Evolutionary conservation across 108 stramenopile genomes (phyloP).

Genomic region (Stephanodiscus minutulus): DNA sequence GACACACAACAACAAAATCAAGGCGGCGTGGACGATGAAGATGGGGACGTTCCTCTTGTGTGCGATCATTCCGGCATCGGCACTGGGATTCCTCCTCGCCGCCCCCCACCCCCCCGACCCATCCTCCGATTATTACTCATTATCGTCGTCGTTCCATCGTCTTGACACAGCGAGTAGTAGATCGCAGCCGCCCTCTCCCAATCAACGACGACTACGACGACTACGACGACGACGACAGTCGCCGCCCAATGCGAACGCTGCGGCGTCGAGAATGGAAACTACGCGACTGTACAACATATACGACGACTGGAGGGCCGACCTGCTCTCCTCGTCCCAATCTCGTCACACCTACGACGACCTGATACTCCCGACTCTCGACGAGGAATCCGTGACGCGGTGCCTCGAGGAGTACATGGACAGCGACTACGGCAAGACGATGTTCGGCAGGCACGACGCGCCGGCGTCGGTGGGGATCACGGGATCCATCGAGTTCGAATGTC

Average conservation of each 20-base stretch:
- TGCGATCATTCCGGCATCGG: background rate
- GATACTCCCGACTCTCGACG: conserved; percentile 24
- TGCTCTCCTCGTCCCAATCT: conserved; percentile 47
- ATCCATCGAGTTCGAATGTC: conserved; percentile 60
- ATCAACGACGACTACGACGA: background rate
- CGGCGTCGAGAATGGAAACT: background rate
- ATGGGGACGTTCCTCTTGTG: background rate
- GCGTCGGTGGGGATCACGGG: conserved; percentile 65
- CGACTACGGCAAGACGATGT: conserved; percentile 79
- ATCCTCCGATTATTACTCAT: background rate
- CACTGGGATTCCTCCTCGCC: background rate
- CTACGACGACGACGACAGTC: background rate
- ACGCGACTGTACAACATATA: conserved; percentile 50
- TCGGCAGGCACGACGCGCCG: conserved; percentile 70
- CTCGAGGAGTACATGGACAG: conserved; percentile 69
- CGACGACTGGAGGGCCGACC: conserved; percentile 75
- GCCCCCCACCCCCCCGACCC: background rate
- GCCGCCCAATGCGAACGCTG: too few species aligned
- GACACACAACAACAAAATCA: too few species aligned
- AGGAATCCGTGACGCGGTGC: conserved; percentile 62
- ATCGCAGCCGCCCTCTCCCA: background rate
- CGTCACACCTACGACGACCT: conserved; percentile 46
- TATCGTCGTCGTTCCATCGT: background rate
- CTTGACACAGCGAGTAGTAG: background rate
- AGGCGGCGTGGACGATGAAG: background rate